Evolutionary conservation across 78 protist species (phyloP).

Genomic region (Dictyostelium intermedium): DNA sequence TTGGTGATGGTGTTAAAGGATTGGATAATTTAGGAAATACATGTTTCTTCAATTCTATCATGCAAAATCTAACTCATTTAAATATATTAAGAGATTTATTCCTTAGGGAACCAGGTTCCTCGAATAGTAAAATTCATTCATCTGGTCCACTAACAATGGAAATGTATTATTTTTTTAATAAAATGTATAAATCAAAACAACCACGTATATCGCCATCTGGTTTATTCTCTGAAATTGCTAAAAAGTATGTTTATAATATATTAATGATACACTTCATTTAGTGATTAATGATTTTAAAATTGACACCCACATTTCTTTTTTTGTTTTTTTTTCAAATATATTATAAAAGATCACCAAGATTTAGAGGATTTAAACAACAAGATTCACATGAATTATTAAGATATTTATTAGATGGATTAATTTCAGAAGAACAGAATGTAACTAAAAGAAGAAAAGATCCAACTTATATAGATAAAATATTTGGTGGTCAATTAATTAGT

Average conservation of each 20-base stretch:
- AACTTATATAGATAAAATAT: constrained; percentile 64
- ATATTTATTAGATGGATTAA: constrained; percentile 63
- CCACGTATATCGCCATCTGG: constrained; percentile 37
- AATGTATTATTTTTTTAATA: constrained; percentile 39
- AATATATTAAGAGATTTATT: constrained; percentile 41
- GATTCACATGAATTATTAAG: constrained; percentile 79
- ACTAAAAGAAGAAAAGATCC: constrained; percentile 43
- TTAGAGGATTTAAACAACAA: constrained; percentile 75
- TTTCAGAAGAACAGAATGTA: constrained; percentile 59
- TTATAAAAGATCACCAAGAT: constrained; percentile 61
- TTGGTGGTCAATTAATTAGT: constrained; percentile 73
- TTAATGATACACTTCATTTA: background rate
- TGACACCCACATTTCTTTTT: too few species aligned
- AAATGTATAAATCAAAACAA: constrained; percentile 39
- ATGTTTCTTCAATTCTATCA: constrained; percentile 74
- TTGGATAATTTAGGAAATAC: constrained; percentile 72
- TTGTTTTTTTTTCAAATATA: background rate
- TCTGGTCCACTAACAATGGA: constrained; percentile 30
- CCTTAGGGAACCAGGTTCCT: constrained; percentile 2
- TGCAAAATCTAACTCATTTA: constrained; percentile 72
- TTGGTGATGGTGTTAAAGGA: constrained; percentile 65
- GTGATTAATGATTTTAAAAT: too few species aligned
- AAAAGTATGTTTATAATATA: constrained; percentile 42
- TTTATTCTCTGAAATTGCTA: constrained; percentile 47
- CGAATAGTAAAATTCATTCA: background rate